Evolutionary conservation across 140 eudicot genomes (phyloP).

Genomic region (Oenanthe javanica): DNA sequence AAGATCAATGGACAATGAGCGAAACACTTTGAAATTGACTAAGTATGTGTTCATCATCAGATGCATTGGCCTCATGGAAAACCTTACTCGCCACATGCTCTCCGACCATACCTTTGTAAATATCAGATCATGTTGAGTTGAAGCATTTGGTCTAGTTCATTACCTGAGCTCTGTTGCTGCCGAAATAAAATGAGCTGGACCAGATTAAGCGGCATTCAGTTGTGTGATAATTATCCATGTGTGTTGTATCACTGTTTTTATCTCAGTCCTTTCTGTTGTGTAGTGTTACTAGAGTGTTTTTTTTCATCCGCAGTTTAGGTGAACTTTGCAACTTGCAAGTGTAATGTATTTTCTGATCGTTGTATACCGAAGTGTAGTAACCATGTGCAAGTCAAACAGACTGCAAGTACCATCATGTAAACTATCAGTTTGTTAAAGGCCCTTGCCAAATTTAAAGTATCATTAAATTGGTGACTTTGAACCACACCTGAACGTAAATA

Average conservation of each 20-base stretch:
- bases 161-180: not conserved
- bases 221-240: not conserved
- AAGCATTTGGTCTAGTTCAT: not conserved
- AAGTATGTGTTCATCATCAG: not conserved
- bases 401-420: too few species aligned
- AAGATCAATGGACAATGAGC: slow-evolving; percentile 20
- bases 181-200: not conserved
- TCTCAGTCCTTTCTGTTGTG: not conserved
- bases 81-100: not conserved
- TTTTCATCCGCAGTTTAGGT: not conserved
- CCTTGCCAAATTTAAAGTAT: not conserved
- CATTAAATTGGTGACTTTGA: too few species aligned
- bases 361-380: not conserved
- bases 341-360: not conserved
- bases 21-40: slow-evolving; percentile 17
- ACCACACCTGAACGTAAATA: too few species aligned
- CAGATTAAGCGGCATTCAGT: not conserved
- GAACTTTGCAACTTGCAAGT: not conserved
- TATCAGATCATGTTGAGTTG: slow-evolving; percentile 1
- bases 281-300: not conserved
- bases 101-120: not conserved
- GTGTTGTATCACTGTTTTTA: not conserved
- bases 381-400: not conserved
- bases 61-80: not conserved
- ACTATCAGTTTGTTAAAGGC: not conserved